Percentiles rank a stretch among this genome's conserved stretches.
Evolutionary conservation across 2,329 filamentous ascomycete genomes (phyloP).

Genomic region (Lasiodiplodia gonubiensis): DNA sequence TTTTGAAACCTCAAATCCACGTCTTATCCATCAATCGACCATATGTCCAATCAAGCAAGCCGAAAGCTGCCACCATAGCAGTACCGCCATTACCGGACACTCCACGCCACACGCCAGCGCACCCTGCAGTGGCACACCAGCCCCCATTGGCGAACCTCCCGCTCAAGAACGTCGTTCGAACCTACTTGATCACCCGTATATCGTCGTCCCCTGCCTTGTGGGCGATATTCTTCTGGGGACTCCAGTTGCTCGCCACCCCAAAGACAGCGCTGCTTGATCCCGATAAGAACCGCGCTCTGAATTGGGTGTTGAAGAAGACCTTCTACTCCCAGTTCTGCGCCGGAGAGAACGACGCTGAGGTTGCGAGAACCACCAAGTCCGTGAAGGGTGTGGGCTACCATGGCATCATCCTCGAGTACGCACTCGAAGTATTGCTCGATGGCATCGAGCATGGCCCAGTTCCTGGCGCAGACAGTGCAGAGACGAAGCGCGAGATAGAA

Average conservation of each 20-base stretch:
- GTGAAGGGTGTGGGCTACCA: constrained; percentile 75
- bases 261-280: constrained; percentile 15
- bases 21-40: neutral
- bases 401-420: constrained; percentile 87
- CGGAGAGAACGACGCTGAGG: constrained; percentile 73
- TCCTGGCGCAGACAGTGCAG: constrained; percentile 39
- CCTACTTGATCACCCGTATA: constrained; percentile 24
- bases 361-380: constrained; percentile 64
- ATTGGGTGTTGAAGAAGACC: constrained; percentile 74
- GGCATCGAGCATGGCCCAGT: constrained; percentile 31
- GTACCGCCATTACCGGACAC: constrained; percentile 12
- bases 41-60: constrained; percentile 20
- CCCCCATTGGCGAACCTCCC: constrained; percentile 18
- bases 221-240: neutral
- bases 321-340: constrained; percentile 93
- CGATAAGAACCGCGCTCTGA: constrained; percentile 60
- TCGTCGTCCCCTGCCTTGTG: constrained; percentile 14
- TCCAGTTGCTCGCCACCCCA: constrained; percentile 19
- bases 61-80: constrained; percentile 18
- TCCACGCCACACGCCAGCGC: neutral
- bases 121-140: constrained; percentile 1
- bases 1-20: neutral
- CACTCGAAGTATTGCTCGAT: constrained; percentile 64
- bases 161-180: constrained; percentile 21
- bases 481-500: constrained; percentile 66